These are phyloP conservation scores for Mycoemilia scoparia DNA, from an alignment of 192 early-diverging fungal genomes.

Conservation along the genomic window DNA sequence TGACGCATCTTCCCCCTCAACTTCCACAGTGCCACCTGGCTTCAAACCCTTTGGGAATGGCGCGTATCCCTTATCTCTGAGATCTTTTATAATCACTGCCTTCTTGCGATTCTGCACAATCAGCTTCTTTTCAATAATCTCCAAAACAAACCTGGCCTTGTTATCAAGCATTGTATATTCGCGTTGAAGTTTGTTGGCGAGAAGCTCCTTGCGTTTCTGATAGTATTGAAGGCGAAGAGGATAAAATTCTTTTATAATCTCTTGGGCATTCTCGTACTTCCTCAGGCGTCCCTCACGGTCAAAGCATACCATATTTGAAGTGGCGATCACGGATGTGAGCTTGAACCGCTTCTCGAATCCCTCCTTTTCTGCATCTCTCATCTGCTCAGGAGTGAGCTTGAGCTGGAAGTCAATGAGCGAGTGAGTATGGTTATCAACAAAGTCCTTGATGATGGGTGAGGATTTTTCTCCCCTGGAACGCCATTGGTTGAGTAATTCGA, in stretches of 20 bases:
- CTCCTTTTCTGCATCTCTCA: constrained; percentile 51
- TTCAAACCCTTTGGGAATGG: constrained; percentile 33
- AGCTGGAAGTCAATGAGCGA: constrained; percentile 23
- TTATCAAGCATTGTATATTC: constrained; percentile 59
- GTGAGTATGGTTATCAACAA: constrained; percentile 30
- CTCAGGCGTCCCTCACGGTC: constrained; percentile 68
- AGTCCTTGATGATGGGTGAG: constrained; percentile 38
- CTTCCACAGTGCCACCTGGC: constrained; percentile 20
- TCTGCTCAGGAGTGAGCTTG: constrained; percentile 35
- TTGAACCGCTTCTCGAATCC: constrained; percentile 77
- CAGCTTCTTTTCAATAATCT: constrained; percentile 73
- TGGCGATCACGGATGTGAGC: constrained; percentile 45
- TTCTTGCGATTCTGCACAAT: constrained; percentile 75
- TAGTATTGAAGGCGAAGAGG: constrained; percentile 68
- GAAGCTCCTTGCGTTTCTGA: constrained; percentile 62
- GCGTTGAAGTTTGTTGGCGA: constrained; percentile 42
- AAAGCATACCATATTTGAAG: constrained; percentile 89
- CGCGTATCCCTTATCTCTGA: constrained; percentile 48
- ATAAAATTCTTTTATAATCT: constrained; percentile 81
- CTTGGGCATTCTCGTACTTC: constrained; percentile 55
- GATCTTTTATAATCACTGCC: constrained; percentile 48
- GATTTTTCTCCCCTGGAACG: constrained; percentile 53
- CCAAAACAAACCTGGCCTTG: constrained; percentile 71
- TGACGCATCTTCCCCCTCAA: constrained; percentile 26
- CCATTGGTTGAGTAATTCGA: constrained; percentile 64